Conservation (phyloP, 2,329 filamentous ascomycete genomes). For the Tolypocladium cylindrosporum region DNA sequence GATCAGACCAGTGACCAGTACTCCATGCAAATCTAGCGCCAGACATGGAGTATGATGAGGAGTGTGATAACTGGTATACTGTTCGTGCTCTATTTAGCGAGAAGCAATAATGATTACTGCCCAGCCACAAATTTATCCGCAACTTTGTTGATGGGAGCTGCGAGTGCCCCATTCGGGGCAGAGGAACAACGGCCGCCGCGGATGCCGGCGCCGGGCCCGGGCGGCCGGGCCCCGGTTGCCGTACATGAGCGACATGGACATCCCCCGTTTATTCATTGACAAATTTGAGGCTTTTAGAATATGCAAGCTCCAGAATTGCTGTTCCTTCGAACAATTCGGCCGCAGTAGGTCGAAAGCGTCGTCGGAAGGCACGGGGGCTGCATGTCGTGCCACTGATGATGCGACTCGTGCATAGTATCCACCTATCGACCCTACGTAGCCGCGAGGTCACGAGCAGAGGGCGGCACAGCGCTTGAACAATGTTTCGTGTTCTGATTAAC, state of each 20-base stretch:
- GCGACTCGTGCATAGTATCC: background rate
- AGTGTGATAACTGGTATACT: background rate
- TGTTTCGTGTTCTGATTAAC: constrained; percentile 27
- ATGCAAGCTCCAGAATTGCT: background rate
- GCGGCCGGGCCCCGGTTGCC: background rate
- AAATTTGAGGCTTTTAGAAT: no score
- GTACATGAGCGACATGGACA: background rate
- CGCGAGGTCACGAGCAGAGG: background rate
- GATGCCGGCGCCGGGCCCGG: background rate
- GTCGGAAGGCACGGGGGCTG: background rate
- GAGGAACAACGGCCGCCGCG: background rate
- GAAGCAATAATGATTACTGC: no score
- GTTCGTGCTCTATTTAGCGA: no score
- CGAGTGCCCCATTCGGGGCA: background rate
- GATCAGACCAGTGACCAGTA: background rate
- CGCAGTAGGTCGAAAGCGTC: background rate
- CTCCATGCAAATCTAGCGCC: background rate
- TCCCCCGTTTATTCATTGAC: background rate
- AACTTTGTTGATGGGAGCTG: background rate
- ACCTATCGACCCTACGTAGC: no score
- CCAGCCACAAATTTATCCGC: no score
- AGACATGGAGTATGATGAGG: background rate
- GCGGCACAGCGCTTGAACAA: constrained; percentile 4
- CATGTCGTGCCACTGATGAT: background rate
- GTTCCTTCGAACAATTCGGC: background rate